Conservation (phyloP, 352 stramenopile species). For the Globisporangium camurandrum region DNA sequence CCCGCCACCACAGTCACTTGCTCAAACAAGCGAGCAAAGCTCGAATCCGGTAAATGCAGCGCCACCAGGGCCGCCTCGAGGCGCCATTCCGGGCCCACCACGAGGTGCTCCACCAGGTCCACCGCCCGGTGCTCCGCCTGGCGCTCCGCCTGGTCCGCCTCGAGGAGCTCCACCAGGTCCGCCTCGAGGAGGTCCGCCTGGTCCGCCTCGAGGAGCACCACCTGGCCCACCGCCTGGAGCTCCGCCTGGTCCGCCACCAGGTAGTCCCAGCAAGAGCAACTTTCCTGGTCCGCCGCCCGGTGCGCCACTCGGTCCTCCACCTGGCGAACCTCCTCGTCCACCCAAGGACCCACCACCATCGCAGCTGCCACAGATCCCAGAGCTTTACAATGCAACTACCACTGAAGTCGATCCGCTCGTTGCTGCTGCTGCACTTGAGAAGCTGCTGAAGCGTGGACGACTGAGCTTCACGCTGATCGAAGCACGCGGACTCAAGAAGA, state of each 20-base stretch:
- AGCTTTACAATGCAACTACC: not conserved
- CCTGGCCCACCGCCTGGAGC: constrained; percentile 14
- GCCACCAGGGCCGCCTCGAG: constrained; percentile 4
- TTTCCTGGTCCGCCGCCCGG: constrained; percentile 32
- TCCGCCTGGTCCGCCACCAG: constrained; percentile 14
- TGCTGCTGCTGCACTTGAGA: constrained; percentile 20
- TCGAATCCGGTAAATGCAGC: not conserved
- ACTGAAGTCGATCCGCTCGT: not conserved
- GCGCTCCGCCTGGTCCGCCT: constrained; percentile 17
- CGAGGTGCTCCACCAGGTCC: constrained; percentile 21
- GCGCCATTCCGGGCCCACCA: constrained; percentile 15
- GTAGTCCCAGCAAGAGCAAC: constrained; percentile 6
- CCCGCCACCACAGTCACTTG: not conserved
- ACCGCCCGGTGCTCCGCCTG: constrained; percentile 21
- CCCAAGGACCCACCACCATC: constrained; percentile 36
- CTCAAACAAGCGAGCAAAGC: not conserved
- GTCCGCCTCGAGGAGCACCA: constrained; percentile 9
- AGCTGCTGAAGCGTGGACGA: constrained; percentile 54
- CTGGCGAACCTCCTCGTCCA: constrained; percentile 36
- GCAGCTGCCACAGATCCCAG: not conserved
- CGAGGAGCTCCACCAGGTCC: constrained; percentile 8
- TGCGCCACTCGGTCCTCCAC: constrained; percentile 36
- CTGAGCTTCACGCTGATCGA: constrained; percentile 72
- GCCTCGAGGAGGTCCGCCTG: constrained; percentile 16
- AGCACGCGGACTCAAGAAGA: constrained; percentile 48